Evolutionary conservation across 108 stramenopile genomes (phyloP).

Genomic region (Pseudonitzschia delicatissima): DNA sequence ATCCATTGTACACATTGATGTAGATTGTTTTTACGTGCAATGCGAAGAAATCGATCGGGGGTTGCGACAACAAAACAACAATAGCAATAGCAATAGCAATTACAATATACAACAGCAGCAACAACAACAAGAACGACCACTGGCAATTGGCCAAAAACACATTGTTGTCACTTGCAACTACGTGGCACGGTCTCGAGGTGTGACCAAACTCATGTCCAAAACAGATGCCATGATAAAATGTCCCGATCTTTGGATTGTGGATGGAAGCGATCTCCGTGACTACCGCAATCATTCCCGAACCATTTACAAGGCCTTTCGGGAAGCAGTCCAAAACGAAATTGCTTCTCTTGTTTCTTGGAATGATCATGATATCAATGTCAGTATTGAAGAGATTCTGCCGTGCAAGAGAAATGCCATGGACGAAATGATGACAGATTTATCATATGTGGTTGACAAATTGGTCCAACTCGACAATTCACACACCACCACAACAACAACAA

Average conservation of each 20-base stretch:
- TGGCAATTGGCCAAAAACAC: constrained; percentile 68
- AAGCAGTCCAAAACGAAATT: constrained; percentile 15
- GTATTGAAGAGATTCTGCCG: constrained; percentile 2
- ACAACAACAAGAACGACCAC: constrained; percentile 24
- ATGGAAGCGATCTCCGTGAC: constrained; percentile 49
- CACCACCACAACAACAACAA: not conserved
- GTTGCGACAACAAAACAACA: constrained; percentile 13
- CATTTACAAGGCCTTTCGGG: constrained; percentile 52
- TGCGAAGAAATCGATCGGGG: constrained; percentile 51
- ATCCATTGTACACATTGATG: constrained; percentile 51
- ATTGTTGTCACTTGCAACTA: constrained; percentile 68
- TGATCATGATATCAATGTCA: not conserved
- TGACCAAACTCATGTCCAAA: constrained; percentile 44
- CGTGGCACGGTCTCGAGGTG: constrained; percentile 45
- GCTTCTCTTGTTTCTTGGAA: not conserved
- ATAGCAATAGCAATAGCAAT: not conserved
- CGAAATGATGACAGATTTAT: constrained; percentile 60
- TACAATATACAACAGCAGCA: too few species aligned
- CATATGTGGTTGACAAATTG: constrained; percentile 26
- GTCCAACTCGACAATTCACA: not conserved
- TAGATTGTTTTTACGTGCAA: constrained; percentile 70
- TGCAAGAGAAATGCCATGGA: constrained; percentile 41
- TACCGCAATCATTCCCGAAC: constrained; percentile 41
- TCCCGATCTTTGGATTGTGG: constrained; percentile 51
- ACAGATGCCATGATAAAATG: constrained; percentile 35